phyloP scores from a whole-genome alignment of 192 early-diverging fungal genomes.

The Backusella tuberculispora region DNA sequence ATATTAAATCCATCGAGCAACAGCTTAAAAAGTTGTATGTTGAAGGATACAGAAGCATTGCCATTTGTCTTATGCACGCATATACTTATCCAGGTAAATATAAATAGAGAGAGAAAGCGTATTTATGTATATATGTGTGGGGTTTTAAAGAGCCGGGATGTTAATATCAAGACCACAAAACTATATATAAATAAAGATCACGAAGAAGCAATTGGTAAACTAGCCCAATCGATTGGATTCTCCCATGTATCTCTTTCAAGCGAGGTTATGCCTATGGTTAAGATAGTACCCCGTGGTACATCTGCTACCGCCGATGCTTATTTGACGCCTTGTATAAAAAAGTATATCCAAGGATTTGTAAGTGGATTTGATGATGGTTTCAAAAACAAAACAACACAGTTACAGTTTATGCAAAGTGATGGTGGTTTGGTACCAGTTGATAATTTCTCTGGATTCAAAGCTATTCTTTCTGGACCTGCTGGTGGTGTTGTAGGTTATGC shows the following conservation, averaged over 20 bases:
- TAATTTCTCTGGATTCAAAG: constrained; percentile 83
- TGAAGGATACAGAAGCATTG: constrained; percentile 83
- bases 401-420: constrained; percentile 98
- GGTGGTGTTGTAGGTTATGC: constrained; percentile 89
- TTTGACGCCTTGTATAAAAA: constrained; percentile 88
- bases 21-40: constrained; percentile 65
- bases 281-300: constrained; percentile 91
- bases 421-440: constrained; percentile 90
- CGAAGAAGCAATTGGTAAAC: constrained; percentile 67
- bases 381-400: constrained; percentile 34
- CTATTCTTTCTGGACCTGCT: constrained; percentile 94
- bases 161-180: not conserved
- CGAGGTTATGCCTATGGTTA: constrained; percentile 88
- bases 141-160: no score
- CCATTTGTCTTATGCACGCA: constrained; percentile 93
- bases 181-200: constrained; percentile 58
- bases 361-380: constrained; percentile 78
- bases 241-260: constrained; percentile 85
- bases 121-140: not conserved
- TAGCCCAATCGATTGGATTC: constrained; percentile 80
- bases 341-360: constrained; percentile 85
- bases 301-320: constrained; percentile 93
- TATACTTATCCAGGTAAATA: constrained; percentile 81
- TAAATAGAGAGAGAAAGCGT: not conserved
- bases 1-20: constrained; percentile 56